Evolutionary conservation across 176 grass and related monocot genomes (phyloP).

Genomic region (Guadua angustifolia): DNA sequence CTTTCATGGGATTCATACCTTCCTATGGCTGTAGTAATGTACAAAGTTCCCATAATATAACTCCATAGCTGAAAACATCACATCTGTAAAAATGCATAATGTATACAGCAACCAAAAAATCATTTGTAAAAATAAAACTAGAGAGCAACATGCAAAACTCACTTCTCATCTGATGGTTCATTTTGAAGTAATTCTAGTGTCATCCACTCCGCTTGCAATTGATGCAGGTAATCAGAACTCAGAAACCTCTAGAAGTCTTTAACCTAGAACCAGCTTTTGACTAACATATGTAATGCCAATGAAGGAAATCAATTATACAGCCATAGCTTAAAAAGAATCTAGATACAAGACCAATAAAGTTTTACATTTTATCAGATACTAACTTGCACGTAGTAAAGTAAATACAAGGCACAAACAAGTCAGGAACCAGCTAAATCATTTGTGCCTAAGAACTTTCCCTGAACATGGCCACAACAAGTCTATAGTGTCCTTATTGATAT

Average conservation of each 20-base stretch:
- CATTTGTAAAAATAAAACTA: constrained; percentile 27
- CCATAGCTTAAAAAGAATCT: not conserved
- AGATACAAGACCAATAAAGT: not conserved
- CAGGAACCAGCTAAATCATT: constrained; percentile 23
- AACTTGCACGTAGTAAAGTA: constrained; percentile 7
- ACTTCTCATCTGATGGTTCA: constrained; percentile 99
- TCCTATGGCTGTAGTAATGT: constrained; percentile 95
- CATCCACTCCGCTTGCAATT: constrained; percentile 95
- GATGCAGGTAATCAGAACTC: constrained; percentile 41
- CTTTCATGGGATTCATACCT: constrained; percentile 99
- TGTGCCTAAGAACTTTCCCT: not conserved
- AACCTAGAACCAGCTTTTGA: constrained; percentile 22
- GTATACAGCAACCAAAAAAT: constrained; percentile 38
- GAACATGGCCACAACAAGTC: constrained; percentile 13
- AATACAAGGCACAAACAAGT: not conserved
- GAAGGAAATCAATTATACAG: not conserved
- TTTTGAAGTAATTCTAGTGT: constrained; percentile 97
- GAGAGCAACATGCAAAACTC: constrained; percentile 40
- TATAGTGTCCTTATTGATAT: not conserved
- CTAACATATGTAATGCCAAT: constrained; percentile 9
- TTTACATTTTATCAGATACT: not conserved
- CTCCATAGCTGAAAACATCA: constrained; percentile 95
- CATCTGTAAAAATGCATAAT: constrained; percentile 63
- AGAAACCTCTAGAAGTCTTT: constrained; percentile 16
- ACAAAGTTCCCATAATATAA: constrained; percentile 97